Evolutionary conservation across 2,329 filamentous ascomycete species (phyloP).

Genomic region (Macroventuria anomochaeta): DNA sequence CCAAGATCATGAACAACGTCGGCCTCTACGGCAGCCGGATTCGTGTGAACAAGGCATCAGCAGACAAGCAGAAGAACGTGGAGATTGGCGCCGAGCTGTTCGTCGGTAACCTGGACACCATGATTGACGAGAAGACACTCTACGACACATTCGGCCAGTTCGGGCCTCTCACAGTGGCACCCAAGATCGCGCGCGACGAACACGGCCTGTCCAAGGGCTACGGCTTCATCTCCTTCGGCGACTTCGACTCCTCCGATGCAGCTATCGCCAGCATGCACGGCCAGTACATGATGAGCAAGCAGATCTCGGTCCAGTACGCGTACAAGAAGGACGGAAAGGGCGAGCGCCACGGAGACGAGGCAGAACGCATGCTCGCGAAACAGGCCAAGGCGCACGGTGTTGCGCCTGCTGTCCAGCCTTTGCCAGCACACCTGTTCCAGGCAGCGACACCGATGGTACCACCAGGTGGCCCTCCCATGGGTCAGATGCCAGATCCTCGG

Average conservation of each 20-base stretch:
- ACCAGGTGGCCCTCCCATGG: slow-evolving; percentile 46
- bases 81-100: slow-evolving; percentile 98
- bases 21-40: slow-evolving; percentile 93
- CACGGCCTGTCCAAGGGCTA: slow-evolving; percentile 90
- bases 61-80: slow-evolving; percentile 91
- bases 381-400: slow-evolving; percentile 96
- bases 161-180: slow-evolving; percentile 80
- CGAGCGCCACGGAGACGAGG: slow-evolving; percentile 92
- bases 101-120: slow-evolving; percentile 90
- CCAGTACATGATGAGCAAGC: slow-evolving; percentile 96
- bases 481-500: slow-evolving; percentile 49
- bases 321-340: slow-evolving; percentile 99
- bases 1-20: slow-evolving; percentile 95
- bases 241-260: slow-evolving; percentile 92
- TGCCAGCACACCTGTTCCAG: slow-evolving; percentile 75
- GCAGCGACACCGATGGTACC: slow-evolving; percentile 29
- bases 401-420: slow-evolving; percentile 76
- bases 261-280: slow-evolving; percentile 93
- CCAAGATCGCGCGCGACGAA: slow-evolving; percentile 89
- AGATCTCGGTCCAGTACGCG: slow-evolving; percentile 94
- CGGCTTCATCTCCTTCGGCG: slow-evolving; percentile 90
- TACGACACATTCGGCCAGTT: slow-evolving; percentile 96
- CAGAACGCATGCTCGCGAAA: slow-evolving; percentile 87
- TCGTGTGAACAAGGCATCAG: slow-evolving; percentile 91
- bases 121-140: slow-evolving; percentile 94